Conservation (phyloP, 441 rosid genomes). For the Erysimum cheiri region DNA sequence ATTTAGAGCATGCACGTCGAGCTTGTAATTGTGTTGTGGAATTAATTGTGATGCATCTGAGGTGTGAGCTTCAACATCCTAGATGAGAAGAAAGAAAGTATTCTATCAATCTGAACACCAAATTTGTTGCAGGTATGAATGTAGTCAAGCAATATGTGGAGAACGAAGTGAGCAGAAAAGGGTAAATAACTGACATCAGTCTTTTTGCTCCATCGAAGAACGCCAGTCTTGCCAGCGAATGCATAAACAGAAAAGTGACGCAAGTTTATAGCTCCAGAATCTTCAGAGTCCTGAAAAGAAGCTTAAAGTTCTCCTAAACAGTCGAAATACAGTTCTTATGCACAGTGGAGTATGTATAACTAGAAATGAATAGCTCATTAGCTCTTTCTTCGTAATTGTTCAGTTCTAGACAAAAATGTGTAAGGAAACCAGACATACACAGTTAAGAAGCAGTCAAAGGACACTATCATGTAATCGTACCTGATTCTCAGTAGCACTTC, state of each 20-base stretch:
- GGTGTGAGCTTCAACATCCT: constrained; percentile 83
- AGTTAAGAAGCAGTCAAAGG: constrained; percentile 24
- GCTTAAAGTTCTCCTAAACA: constrained; percentile 17
- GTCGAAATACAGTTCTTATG: constrained; percentile 28
- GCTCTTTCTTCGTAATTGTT: constrained; percentile 20
- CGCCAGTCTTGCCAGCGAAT: constrained; percentile 83
- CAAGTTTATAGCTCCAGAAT: constrained; percentile 71
- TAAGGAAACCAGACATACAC: constrained; percentile 9
- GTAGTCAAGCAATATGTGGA: neutral
- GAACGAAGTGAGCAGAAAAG: constrained; percentile 14
- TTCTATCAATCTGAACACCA: constrained; percentile 22
- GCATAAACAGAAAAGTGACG: constrained; percentile 97
- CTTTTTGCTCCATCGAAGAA: constrained; percentile 83
- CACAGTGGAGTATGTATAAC: constrained; percentile 5
- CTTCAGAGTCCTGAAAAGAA: constrained; percentile 72
- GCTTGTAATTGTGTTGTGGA: constrained; percentile 99
- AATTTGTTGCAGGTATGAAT: constrained; percentile 18
- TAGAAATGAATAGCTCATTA: constrained; percentile 7
- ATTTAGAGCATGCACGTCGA: constrained; percentile 87
- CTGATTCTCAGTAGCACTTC: constrained; percentile 95
- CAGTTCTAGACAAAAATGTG: constrained; percentile 24
- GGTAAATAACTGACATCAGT: constrained; percentile 67
- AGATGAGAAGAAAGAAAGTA: constrained; percentile 42
- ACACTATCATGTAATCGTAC: constrained; percentile 44
- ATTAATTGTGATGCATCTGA: constrained; percentile 80